phyloP scores from a whole-genome alignment of 768 basidiomycete species.

The Fomitopsis pulvina region DNA sequence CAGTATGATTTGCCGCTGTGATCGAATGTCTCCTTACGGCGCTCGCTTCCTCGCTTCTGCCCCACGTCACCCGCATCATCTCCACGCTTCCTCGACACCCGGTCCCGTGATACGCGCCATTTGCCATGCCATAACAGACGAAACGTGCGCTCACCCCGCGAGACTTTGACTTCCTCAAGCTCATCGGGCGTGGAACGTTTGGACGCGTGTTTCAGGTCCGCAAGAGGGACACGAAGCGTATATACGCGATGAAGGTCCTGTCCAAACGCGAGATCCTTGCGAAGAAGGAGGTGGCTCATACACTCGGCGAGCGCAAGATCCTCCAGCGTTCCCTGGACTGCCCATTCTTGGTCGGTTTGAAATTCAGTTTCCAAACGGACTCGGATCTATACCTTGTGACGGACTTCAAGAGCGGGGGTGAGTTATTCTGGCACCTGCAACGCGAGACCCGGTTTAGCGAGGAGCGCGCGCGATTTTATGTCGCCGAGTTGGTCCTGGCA shows the following conservation, averaged over 20 bases:
- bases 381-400: constrained; percentile 93
- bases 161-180: constrained; percentile 97
- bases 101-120: background rate
- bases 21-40: background rate
- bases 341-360: constrained; percentile 96
- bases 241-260: constrained; percentile 99
- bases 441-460: constrained; percentile 91
- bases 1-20: constrained; percentile 13
- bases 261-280: constrained; percentile 99
- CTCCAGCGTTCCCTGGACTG: constrained; percentile 88
- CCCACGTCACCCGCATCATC: constrained; percentile 1
- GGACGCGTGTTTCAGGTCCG: constrained; percentile 99
- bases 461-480: constrained; percentile 92
- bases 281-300: constrained; percentile 99
- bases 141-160: constrained; percentile 86
- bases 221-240: constrained; percentile 95
- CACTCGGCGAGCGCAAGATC: constrained; percentile 98
- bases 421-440: constrained; percentile 98
- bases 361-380: constrained; percentile 98
- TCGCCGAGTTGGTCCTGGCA: constrained; percentile 92
- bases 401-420: constrained; percentile 98
- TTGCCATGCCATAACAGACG: constrained; percentile 40
- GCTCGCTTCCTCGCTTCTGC: background rate
- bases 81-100: background rate
- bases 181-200: constrained; percentile 97